Evolutionary conservation across 495 filamentous ascomycete genomes (phyloP).

Genomic region (Hyaloscypha hepaticicola): DNA sequence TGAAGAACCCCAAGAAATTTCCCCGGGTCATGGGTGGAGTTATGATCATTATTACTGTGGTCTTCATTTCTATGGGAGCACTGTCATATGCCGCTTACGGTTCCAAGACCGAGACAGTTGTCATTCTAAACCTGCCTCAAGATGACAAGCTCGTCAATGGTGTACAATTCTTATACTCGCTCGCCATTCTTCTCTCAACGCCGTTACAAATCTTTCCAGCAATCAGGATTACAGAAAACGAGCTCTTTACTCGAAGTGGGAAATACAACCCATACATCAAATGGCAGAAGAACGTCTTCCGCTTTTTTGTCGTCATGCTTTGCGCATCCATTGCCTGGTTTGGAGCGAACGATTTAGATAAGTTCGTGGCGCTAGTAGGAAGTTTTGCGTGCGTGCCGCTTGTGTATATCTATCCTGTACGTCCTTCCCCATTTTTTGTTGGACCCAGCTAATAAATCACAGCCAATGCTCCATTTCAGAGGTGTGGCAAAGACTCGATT

Average conservation of each 20-base stretch:
- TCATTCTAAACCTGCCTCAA: conserved; percentile 93
- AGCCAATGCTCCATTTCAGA: conserved; percentile 87
- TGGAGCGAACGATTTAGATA: conserved; percentile 90
- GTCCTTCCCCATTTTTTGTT: background rate
- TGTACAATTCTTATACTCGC: conserved; percentile 91
- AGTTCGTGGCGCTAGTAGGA: conserved; percentile 92
- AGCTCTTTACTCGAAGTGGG: conserved; percentile 69
- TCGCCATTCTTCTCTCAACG: conserved; percentile 91
- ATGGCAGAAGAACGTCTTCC: conserved; percentile 97
- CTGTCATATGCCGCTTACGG: conserved; percentile 96
- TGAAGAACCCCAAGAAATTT: conserved; percentile 86
- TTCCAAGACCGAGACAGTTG: conserved; percentile 89
- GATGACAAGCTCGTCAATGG: conserved; percentile 94
- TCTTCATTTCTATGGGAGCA: conserved; percentile 89
- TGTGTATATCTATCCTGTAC: conserved; percentile 96
- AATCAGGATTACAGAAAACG: conserved; percentile 74
- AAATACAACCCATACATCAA: conserved; percentile 97
- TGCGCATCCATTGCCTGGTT: conserved; percentile 88
- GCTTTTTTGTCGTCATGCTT: conserved; percentile 83
- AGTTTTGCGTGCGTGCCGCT: conserved; percentile 97
- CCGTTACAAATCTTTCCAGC: conserved; percentile 96
- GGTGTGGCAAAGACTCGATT: conserved; percentile 65
- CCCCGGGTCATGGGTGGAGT: conserved; percentile 79
- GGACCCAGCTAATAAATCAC: conserved; percentile 11
- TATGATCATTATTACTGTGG: conserved; percentile 89